phyloP scores from a whole-genome alignment of 192 early-diverging fungal species.

The Rhizophagus sp. region DNA sequence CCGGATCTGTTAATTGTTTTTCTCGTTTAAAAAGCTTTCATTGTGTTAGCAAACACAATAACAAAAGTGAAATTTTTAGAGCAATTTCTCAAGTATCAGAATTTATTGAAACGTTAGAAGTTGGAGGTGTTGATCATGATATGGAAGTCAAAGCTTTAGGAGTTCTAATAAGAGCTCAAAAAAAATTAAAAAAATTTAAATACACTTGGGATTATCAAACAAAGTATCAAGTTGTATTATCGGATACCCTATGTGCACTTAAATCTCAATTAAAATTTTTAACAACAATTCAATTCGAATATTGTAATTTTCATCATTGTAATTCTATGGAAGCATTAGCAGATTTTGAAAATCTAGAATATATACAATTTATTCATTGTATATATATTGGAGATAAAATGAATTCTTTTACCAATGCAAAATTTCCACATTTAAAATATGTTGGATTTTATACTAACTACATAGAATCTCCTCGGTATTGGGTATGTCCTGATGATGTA shows the following conservation, averaged over 20 bases:
- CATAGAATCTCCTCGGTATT: conserved; percentile 4
- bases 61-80: not conserved
- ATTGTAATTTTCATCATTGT: conserved; percentile 17
- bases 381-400: not conserved
- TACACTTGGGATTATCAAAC: conserved; percentile 14
- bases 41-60: conserved; percentile 1
- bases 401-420: not conserved
- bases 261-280: not conserved
- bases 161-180: not conserved
- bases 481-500: not conserved
- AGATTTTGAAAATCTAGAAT: conserved; percentile 9
- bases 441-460: conserved; percentile 1
- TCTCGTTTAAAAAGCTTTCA: not conserved
- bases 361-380: conserved; percentile 16
- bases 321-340: not conserved
- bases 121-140: conserved; percentile 6
- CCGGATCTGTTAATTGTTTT: not conserved
- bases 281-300: conserved; percentile 5
- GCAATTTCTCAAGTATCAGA: conserved; percentile 3
- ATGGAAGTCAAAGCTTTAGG: conserved; percentile 16
- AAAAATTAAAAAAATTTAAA: conserved; percentile 13
- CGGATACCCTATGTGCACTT: not conserved
- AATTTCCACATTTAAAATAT: not conserved
- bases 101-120: not conserved
- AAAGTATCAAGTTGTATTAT: not conserved